Conservation (phyloP, 225 moss, liverwort and hornwort species). For the Climacium dendroides region DNA sequence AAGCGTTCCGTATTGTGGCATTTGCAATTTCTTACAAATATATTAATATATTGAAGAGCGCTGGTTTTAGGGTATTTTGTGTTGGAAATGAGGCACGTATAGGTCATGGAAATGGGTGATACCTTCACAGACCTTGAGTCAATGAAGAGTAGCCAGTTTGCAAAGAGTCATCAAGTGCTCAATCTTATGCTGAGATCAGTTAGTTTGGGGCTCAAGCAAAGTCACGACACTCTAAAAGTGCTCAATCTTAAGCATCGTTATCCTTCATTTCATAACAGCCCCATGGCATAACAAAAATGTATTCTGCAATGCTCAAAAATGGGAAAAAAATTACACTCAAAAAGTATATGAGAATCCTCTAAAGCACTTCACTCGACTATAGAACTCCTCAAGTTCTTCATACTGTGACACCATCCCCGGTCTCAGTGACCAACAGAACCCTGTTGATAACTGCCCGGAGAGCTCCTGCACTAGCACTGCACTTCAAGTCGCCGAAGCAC, state of each 20-base stretch:
- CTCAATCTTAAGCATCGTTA: not conserved
- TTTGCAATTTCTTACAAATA: not conserved
- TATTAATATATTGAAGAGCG: not conserved
- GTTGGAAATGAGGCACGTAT: not conserved
- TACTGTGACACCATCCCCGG: not conserved
- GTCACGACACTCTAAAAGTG: not conserved
- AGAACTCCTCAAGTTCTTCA: not conserved
- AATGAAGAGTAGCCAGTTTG: not conserved
- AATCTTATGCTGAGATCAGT: not conserved
- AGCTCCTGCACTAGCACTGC: slow-evolving; percentile 65
- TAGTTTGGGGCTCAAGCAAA: not conserved
- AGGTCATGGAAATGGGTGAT: not conserved
- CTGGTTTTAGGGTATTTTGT: no score
- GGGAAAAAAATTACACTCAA: not conserved
- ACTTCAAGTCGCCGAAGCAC: slow-evolving; percentile 65
- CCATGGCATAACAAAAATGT: not conserved
- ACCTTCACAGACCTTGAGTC: not conserved
- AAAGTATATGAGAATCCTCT: not conserved
- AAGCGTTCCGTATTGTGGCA: not conserved
- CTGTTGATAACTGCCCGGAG: slow-evolving; percentile 66
- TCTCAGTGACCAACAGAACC: slow-evolving; percentile 36
- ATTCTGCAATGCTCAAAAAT: not conserved
- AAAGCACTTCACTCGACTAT: not conserved
- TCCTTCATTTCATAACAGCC: not conserved
- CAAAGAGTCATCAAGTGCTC: not conserved